Percentiles rank a stretch among this genome's conserved stretches.
phyloP scores from a whole-genome alignment of 1,284 basidiomycete genomes.

The Trametes sp. region DNA sequence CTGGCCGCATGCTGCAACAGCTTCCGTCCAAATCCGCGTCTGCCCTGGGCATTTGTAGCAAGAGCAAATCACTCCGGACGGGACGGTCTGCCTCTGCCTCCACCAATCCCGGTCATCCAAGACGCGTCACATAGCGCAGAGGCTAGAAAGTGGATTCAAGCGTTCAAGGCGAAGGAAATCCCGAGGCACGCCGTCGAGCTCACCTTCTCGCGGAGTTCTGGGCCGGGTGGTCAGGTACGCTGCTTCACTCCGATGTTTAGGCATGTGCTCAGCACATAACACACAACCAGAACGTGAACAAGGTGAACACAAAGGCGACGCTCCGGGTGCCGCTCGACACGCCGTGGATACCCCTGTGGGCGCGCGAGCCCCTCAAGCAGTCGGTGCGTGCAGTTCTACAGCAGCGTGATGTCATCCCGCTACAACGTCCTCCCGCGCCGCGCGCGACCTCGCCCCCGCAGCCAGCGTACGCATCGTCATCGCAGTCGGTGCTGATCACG shows the following conservation, averaged over 20 bases:
- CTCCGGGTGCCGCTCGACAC: constrained; percentile 62
- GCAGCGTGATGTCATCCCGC: not conserved
- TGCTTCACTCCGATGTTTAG: not conserved
- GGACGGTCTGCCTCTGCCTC: constrained; percentile 44
- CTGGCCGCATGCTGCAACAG: too few species aligned
- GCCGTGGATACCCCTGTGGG: constrained; percentile 77
- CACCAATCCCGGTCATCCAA: constrained; percentile 42
- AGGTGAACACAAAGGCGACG: constrained; percentile 80
- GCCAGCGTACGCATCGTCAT: constrained; percentile 72
- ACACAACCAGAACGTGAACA: constrained; percentile 74
- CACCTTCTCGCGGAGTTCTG: constrained; percentile 76
- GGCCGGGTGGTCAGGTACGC: constrained; percentile 79
- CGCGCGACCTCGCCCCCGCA: constrained; percentile 42
- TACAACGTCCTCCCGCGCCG: not conserved
- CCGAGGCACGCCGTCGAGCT: constrained; percentile 62
- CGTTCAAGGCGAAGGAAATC: constrained; percentile 53
- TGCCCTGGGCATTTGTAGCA: not conserved
- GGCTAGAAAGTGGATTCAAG: constrained; percentile 59
- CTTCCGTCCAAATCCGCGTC: not conserved
- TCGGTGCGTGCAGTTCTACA: constrained; percentile 50
- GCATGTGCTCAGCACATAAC: not conserved
- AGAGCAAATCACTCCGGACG: constrained; percentile 14
- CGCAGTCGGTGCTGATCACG: constrained; percentile 69
- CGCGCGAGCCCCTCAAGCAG: constrained; percentile 53
- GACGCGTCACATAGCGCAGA: constrained; percentile 50